phyloP scores from a whole-genome alignment of 2,329 filamentous ascomycete species.

The Hortaea werneckii region DNA sequence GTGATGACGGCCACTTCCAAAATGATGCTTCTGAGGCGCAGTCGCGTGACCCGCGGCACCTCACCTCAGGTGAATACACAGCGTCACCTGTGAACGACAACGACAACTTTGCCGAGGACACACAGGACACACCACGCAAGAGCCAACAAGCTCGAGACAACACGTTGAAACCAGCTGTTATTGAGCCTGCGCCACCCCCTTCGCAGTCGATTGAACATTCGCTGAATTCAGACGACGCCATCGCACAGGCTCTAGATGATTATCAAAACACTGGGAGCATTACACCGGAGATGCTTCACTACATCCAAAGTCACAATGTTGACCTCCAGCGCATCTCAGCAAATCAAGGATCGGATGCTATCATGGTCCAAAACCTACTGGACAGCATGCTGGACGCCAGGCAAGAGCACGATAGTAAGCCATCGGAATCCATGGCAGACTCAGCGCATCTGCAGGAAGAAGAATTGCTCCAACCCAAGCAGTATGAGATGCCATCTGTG shows the following conservation, averaged over 20 bases:
- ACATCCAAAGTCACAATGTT: slow-evolving; percentile 23
- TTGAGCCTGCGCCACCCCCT: slow-evolving; percentile 3
- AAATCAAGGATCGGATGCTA: slow-evolving; percentile 25
- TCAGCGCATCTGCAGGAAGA: background rate
- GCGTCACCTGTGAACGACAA: slow-evolving; percentile 12
- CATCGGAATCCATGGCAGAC: slow-evolving; percentile 2
- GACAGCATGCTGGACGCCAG: slow-evolving; percentile 19
- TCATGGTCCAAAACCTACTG: slow-evolving; percentile 25
- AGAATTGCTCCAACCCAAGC: slow-evolving; percentile 10
- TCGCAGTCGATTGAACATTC: slow-evolving; percentile 4
- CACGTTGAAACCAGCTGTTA: slow-evolving; percentile 13
- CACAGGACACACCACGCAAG: slow-evolving; percentile 21
- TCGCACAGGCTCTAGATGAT: slow-evolving; percentile 18
- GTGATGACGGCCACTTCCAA: background rate
- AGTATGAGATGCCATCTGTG: slow-evolving; percentile 20
- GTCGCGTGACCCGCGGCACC: slow-evolving; percentile 14
- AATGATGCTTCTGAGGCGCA: slow-evolving; percentile 10
- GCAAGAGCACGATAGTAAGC: slow-evolving; percentile 3
- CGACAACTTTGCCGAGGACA: slow-evolving; percentile 6
- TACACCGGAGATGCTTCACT: slow-evolving; percentile 23
- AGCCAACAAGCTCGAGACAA: slow-evolving; percentile 10
- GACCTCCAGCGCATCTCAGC: slow-evolving; percentile 22
- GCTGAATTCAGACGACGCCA: slow-evolving; percentile 8
- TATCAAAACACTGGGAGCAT: slow-evolving; percentile 22
- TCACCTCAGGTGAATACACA: slow-evolving; percentile 13